A percentile compares a stretch with the other conserved stretches of the same genome.
phyloP scores from a whole-genome alignment of 176 grass and related monocot species.

The Pontederia crassipes region DNA sequence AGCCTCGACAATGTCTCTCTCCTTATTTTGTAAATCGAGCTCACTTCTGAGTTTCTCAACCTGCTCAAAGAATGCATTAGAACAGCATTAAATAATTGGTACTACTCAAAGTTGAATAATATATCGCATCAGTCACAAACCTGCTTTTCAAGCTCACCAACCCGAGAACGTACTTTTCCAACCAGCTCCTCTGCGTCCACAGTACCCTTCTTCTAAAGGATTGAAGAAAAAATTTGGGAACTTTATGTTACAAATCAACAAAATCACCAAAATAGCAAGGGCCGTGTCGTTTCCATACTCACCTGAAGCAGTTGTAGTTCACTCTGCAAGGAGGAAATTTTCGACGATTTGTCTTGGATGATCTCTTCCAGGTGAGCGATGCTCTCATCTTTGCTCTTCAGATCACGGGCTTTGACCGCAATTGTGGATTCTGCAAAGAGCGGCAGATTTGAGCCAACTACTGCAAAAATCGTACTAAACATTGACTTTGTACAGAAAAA shows the following conservation, averaged over 20 bases:
- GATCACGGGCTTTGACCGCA: conserved; percentile 27
- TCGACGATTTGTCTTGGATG: conserved; percentile 36
- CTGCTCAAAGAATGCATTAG: conserved; percentile 26
- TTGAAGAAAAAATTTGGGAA: not conserved
- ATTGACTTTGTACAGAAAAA: not conserved
- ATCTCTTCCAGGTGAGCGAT: conserved; percentile 33
- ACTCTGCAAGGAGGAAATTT: conserved; percentile 42
- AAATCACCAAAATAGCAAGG: too few species aligned
- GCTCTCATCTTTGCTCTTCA: conserved; percentile 53
- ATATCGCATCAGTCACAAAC: not conserved
- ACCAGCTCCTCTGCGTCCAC: conserved; percentile 41
- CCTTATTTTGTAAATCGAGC: conserved; percentile 37
- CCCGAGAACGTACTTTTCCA: conserved; percentile 26
- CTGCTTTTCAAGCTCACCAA: conserved; percentile 55
- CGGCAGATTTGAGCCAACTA: not conserved
- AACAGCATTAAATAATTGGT: not conserved
- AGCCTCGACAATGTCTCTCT: conserved; percentile 39
- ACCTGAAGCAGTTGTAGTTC: conserved; percentile 57
- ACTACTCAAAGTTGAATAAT: conserved; percentile 7
- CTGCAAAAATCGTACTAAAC: not conserved
- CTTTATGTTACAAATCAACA: not conserved
- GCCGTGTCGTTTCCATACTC: not conserved
- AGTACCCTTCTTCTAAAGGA: conserved; percentile 11
- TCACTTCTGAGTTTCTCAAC: conserved; percentile 51
- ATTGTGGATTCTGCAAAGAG: conserved; percentile 39